Evolutionary conservation across 805 yeast genomes (phyloP), one percentile per base, ranked within the genome.

Genomic region (Candida coleopterorum): DNA sequence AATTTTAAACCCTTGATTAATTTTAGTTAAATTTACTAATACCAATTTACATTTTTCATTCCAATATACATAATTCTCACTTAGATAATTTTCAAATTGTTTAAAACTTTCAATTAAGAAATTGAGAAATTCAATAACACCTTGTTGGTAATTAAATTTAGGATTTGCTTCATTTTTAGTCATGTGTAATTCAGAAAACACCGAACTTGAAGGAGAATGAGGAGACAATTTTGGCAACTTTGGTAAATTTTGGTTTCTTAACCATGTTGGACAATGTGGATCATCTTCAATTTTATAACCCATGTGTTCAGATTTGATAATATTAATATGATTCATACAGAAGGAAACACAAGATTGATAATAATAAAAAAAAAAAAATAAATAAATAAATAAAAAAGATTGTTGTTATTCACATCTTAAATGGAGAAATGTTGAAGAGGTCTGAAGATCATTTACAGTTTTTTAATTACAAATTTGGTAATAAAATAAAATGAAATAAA

Each of bases 221-320:
- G 25, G 12, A 18, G 9, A 20, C 6, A 7, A 4, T 6, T n/a
- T 12, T 6, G 34, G 34, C 17, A 32, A 32, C 11, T 17, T 32
- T 15, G 34, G 34, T 24, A 32, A 17, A 12, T 32, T 23, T 12
- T 27, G 24, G 3, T 32, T 11, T 27, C 29, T 34, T 12, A 39
- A 22, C 42, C 42, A 39, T 4, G 38, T 24, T 15, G 42, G 42
- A 23, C 42, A 39, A 26, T 35, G 17, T 3, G 35, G 35, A 30
- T 39, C 42, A 2, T 33, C 29, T 9, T 20, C 16, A 6, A 14
- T 10, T 8, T 27, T 25, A 20, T 12, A 33, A 17, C 21, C 12
- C 9, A 34, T 44, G 10, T 44, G 42, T 29, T 41, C 41, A 32
- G 28, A 32, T 29, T 27, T 14, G 42, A 31, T 31, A 5, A 18